Conservation (phyloP, 2,329 filamentous ascomycete genomes). For the Golovinomyces cichoracearum region DNA sequence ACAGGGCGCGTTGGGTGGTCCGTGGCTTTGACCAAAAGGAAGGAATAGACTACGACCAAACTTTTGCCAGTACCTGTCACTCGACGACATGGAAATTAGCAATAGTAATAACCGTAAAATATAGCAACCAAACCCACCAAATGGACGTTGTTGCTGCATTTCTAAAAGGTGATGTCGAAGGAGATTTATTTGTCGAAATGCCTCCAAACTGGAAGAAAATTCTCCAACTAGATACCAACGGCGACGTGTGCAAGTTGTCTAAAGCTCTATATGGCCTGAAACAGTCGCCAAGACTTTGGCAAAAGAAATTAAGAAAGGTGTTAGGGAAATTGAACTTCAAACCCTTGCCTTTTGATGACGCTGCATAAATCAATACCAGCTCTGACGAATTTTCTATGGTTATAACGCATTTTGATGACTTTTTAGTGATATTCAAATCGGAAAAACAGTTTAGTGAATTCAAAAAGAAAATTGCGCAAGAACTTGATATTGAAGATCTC, state of each 20-base stretch:
- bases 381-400: background rate
- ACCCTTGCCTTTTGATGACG: background rate
- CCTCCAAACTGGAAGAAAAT: constrained; percentile 1
- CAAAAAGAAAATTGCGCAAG: background rate
- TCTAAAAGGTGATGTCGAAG: background rate
- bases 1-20: background rate
- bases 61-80: background rate
- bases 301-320: background rate
- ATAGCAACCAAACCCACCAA: background rate
- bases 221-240: background rate
- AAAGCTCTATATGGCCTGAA: constrained; percentile 1
- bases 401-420: constrained; percentile 1
- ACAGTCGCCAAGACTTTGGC: constrained; percentile 1
- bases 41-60: background rate
- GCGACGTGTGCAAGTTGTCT: background rate
- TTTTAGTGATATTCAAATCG: background rate
- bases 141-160: background rate
- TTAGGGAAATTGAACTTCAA: background rate
- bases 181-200: background rate
- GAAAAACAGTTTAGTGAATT: background rate
- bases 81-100: background rate
- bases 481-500: background rate
- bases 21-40: background rate
- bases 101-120: background rate
- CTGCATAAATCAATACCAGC: background rate